Evolutionary conservation across 2,329 filamentous ascomycete genomes (phyloP), one percentile per base, ranked within the genome.

Genomic region (Akanthomyces lecanii): DNA sequence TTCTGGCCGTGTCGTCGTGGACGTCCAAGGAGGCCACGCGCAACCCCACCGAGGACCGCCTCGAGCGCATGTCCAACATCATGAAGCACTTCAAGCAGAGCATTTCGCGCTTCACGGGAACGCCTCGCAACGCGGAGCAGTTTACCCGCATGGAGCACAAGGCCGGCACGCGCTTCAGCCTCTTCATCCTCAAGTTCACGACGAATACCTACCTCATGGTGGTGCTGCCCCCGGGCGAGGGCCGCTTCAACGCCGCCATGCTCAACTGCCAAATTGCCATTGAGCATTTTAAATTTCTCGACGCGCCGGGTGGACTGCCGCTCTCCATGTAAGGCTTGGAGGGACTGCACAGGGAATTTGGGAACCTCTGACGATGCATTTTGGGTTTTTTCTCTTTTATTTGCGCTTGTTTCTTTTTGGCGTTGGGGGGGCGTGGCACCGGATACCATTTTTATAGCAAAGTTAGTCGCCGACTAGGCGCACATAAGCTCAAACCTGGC

Each of bases 71-170:
- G 72, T 95, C 90, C 66, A 98, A 97, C 75, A 97, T 99, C 72
- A 90, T 99, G 78, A 99, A 99, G 79, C 93, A 94, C 64, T 97
- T 98, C 81, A 99, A 98, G 80, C 94, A 98, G 78, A 86, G 81
- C 66, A 84, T 85, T 65, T 88, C 85, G 62, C 87, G 89, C 69
- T 92, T 90, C 75, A 92, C 89, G 1, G 89, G 89, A 55, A 90
- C 89, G 30, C 89, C 90, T n/a, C 88, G 90, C 60, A 90, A 90
- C 67, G 88, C 89, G 5, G 90, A 92, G 75, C 90, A 92, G 75
- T 93, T 94, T 69, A 86, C 87, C 53, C 82, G 91, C 69, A 89
- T 94, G 79, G 89, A 92, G 75, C 87, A 93, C 77, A 93, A 92
- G 75, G 88, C 89, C 62, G 83, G 83, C 62, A 81, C 85, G 51